Evolutionary conservation across 257 asterid species (phyloP), one percentile per base, ranked within the genome.

Genomic region (Leonotis leonurus): DNA sequence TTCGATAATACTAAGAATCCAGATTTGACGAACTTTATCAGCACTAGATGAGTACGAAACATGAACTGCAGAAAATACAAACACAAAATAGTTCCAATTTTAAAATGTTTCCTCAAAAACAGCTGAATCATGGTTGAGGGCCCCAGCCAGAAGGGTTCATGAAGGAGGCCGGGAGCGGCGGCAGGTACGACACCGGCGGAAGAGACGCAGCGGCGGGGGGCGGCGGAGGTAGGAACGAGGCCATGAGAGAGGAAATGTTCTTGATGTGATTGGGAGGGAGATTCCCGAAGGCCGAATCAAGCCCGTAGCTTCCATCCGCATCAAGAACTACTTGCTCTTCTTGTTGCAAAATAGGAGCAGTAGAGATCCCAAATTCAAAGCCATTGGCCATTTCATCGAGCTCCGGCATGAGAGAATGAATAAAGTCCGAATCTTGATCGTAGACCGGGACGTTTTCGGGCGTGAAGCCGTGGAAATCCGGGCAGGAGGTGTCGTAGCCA

Each of bases 181-280:
- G 63, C 58, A 60, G 35, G 41, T 22, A 16, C 4, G 70, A 13
- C 24, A 8, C 50, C 24, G 50, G 36, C 39, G 16, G 32, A 2
- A 6, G 6, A 22, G 29, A 62, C 11, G 57, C 6, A 46, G 61
- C 14, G 24, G 59, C 5, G 12, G 68, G 33, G 1, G 69, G 30
- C 3, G 62, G 29, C 14, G 65, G 50, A 2, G 65, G 21, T 0
- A 64, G 68, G 20, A 75, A 79, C 0, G 78, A 27, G 0, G 62
- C 64, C 79, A 72, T 65, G 20, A 72, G 78, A 2, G 73, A 61
- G 7, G 62, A 65, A 9, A 72, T 75, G 53, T 75, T 64, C 26
- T 27, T 59, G 8, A 79, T 73, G 32, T 79, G 78, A 54, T 61
- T 66, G 5, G 81, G 74, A 8, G 58, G 55, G 7, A 37, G 26